phyloP scores from a whole-genome alignment of 2,329 filamentous ascomycete genomes.

The Microascus cirrosus region DNA sequence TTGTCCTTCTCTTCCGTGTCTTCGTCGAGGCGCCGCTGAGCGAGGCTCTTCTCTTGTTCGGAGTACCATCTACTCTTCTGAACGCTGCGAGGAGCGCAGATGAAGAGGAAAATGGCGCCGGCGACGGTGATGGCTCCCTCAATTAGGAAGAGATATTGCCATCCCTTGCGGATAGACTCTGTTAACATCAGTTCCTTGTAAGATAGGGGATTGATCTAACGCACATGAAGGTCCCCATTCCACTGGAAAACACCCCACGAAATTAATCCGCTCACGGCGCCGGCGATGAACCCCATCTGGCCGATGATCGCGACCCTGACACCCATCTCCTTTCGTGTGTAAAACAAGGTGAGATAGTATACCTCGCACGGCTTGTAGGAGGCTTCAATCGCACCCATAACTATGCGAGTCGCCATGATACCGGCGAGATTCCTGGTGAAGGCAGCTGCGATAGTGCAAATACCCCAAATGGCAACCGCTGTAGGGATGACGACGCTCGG shows the following conservation, averaged over 20 bases:
- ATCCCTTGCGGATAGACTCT: conserved; percentile 7
- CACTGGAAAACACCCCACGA: conserved; percentile 15
- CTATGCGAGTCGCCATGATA: conserved; percentile 27
- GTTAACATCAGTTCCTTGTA: no score
- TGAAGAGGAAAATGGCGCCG: conserved; percentile 10
- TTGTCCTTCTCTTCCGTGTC: conserved; percentile 12
- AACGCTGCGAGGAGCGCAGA: conserved; percentile 11
- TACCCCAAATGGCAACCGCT: conserved; percentile 15
- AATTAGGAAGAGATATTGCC: conserved; percentile 16
- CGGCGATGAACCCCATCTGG: conserved; percentile 14
- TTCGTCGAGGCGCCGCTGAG: conserved; percentile 13
- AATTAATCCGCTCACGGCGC: conserved; percentile 14
- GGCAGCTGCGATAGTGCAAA: conserved; percentile 12
- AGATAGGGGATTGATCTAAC: neutral
- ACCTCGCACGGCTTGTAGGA: conserved; percentile 34
- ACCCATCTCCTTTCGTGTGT: conserved; percentile 19
- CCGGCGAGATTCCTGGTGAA: conserved; percentile 25
- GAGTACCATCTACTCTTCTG: conserved; percentile 12
- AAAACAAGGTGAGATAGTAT: conserved; percentile 29
- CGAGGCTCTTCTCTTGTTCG: conserved; percentile 13
- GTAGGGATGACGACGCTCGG: conserved; percentile 15
- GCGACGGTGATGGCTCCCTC: conserved; percentile 14
- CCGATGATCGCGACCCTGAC: conserved; percentile 5
- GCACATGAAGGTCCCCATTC: conserved; percentile 9
- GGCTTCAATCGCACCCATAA: conserved; percentile 28